phyloP scores from a whole-genome alignment of 345 rosid species.

The Capsella bursapastoris region DNA sequence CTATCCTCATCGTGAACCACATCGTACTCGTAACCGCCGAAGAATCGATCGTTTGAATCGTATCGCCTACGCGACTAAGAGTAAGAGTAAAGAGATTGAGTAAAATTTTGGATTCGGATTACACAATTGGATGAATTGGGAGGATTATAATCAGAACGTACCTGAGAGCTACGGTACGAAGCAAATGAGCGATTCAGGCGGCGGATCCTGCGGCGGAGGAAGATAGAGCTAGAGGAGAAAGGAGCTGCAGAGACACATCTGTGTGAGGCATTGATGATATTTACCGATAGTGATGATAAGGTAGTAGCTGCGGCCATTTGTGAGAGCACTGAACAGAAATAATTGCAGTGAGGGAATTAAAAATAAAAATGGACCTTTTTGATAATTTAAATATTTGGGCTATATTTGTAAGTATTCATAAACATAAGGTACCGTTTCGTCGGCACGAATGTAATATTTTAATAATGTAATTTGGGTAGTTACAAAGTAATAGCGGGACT shows the following conservation, averaged over 20 bases:
- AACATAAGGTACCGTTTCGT: background rate
- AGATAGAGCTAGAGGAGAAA: background rate
- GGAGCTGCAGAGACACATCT: constrained; percentile 28
- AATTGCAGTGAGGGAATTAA: constrained; percentile 8
- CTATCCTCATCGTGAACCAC: constrained; percentile 32
- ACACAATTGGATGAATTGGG: background rate
- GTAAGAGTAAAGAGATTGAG: background rate
- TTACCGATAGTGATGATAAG: constrained; percentile 42
- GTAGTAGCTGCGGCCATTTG: constrained; percentile 44
- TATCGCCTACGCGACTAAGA: constrained; percentile 53
- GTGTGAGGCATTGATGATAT: constrained; percentile 15
- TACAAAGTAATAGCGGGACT: no score
- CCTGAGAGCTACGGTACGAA: constrained; percentile 42
- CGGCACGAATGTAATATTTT: no score
- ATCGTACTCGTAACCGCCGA: constrained; percentile 43
- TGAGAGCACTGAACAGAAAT: background rate
- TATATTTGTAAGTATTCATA: fast-evolving
- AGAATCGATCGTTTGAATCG: constrained; percentile 52
- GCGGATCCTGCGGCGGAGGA: constrained; percentile 23
- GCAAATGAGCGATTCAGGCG: constrained; percentile 30
- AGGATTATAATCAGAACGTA: background rate
- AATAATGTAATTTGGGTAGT: no score
- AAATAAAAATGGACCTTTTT: constrained; percentile 14
- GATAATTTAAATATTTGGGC: background rate
- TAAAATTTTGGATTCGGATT: background rate